These are phyloP conservation scores for Zoysia pacifica DNA, from an alignment of 176 grass and related monocot species.

Conservation along the genomic window DNA sequence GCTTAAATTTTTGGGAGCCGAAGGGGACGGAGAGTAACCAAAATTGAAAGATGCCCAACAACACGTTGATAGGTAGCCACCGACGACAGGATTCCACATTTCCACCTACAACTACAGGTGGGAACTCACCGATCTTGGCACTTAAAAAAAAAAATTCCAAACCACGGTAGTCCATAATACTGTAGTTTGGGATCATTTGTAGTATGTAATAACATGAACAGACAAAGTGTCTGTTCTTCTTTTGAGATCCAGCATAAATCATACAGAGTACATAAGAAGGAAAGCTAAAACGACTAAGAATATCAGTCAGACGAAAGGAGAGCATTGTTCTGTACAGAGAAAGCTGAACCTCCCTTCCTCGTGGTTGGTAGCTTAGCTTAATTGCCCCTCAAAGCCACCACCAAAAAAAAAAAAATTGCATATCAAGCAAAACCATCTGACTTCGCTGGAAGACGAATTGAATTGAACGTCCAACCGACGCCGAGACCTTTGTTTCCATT, in stretches of 20 bases:
- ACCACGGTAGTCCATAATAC: not conserved
- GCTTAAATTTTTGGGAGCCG: not conserved
- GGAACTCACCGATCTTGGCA: not conserved
- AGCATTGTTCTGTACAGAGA: no score
- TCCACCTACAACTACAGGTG: no score
- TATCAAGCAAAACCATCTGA: not conserved
- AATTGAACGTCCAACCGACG: not conserved
- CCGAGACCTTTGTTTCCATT: no score
- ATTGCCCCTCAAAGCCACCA: slow-evolving; percentile 8
- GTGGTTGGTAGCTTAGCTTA: slow-evolving; percentile 22
- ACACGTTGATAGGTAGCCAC: not conserved
- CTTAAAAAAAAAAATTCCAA: not conserved
- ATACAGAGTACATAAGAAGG: no score
- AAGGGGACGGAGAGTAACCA: not conserved
- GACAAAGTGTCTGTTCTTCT: no score
- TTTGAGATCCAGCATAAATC: no score
- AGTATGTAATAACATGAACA: no score
- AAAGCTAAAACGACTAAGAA: no score
- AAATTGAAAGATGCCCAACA: slow-evolving; percentile 21
- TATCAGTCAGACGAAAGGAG: no score
- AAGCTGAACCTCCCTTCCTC: slow-evolving; percentile 2
- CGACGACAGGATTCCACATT: not conserved
- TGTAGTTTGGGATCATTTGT: not conserved
- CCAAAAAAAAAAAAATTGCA: slow-evolving; percentile 5
- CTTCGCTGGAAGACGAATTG: not conserved